Evolutionary conservation across 225 moss, liverwort and hornwort species (phyloP), one percentile per base, ranked within the genome.

Genomic region (Straminergon stramineum): DNA sequence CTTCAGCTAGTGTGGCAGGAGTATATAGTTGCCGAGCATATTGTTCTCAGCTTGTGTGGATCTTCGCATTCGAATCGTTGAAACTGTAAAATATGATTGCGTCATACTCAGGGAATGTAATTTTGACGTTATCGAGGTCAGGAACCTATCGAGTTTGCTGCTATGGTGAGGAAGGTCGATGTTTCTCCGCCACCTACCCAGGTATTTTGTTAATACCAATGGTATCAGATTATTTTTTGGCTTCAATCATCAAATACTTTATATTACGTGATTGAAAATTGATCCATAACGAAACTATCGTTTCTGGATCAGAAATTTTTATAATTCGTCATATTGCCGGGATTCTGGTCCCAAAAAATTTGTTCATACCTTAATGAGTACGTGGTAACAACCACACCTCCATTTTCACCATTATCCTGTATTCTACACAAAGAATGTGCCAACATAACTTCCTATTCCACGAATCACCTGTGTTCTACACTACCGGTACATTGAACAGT

Each of bases 71-170:
- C 61, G 7, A 60, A 35, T 41, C 10, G 23, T 73, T 82, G 10
- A 2, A 9, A 10, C 13, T 39, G 55, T 19, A n/a, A 56, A 63
- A 32, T 14, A n/a, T 14, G 22, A 55, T 20, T 56, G 70, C 37
- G 27, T 63, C 15, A 37, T 20, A 35, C 60, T 58, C 77, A 73
- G 48, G 15, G 4, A 63, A 17, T 37, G 66, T 35, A 16, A 66
- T 62, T 64, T 10, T 8, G 32, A 48, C 17, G 16, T 79, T 77
- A 14, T 9, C 21, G 22, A 31, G 15, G 5, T 13, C 8, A 34
- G 1, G 11, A 22, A 55, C 2, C 0, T 57, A 24, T 57, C 17
- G 17, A 11, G 27, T 7, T n/a, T n/a, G 17, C 7, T 17, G 11
- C 6, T 9, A 61, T 17, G 53, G 30, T 32, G 26, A 55, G 63